phyloP scores from a whole-genome alignment of 2,329 filamentous ascomycete species.

The Xylaria sp. region DNA sequence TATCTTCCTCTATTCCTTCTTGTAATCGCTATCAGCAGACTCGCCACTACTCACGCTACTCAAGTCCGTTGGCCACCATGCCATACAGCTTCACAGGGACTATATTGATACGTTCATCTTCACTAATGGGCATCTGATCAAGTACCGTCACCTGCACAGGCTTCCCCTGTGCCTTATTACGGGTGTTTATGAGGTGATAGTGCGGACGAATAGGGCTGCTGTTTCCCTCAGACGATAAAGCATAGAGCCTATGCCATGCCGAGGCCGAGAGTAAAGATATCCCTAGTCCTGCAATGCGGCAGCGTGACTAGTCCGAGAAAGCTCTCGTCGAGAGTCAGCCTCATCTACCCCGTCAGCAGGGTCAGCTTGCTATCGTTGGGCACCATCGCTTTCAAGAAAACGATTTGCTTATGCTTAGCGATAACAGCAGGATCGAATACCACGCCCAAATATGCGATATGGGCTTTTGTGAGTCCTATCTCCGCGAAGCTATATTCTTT shows the following conservation, averaged over 20 bases:
- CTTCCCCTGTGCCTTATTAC: conserved; percentile 49
- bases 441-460: no score
- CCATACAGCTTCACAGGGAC: conserved; percentile 61
- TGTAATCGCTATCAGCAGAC: conserved; percentile 44
- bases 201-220: conserved; percentile 61
- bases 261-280: conserved; percentile 62
- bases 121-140: conserved; percentile 70
- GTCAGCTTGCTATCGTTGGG: conserved; percentile 66
- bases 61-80: conserved; percentile 53
- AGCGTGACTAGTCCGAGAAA: conserved; percentile 68
- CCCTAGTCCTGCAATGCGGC: conserved; percentile 65
- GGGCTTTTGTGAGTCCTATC: conserved; percentile 68
- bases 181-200: conserved; percentile 64
- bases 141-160: conserved; percentile 61
- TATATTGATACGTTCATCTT: conserved; percentile 67
- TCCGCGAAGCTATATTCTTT: conserved; percentile 67
- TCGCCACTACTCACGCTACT: conserved; percentile 51
- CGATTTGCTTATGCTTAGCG: conserved; percentile 68
- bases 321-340: conserved; percentile 70
- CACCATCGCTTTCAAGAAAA: conserved; percentile 68
- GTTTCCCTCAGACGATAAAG: conserved; percentile 63
- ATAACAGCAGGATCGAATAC: conserved; percentile 67
- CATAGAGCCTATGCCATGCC: conserved; percentile 62
- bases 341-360: conserved; percentile 64
- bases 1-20: conserved; percentile 65